Percentiles rank a stretch among this genome's conserved stretches.
phyloP scores from a whole-genome alignment of 495 filamentous ascomycete genomes.

The Annulohypoxylon moriforme region DNA sequence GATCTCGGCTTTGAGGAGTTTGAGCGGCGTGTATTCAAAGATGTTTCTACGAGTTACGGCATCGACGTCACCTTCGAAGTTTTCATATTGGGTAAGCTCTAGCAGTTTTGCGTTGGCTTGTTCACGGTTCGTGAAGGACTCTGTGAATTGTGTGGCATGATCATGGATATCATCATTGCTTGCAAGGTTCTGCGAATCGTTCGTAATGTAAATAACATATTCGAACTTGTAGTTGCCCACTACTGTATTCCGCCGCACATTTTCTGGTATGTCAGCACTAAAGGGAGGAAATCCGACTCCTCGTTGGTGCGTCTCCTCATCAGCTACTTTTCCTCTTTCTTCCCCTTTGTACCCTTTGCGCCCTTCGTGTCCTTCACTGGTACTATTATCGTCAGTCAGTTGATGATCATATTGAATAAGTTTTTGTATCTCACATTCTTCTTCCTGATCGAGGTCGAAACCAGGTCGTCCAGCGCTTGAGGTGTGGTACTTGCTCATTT shows the following conservation, averaged over 20 bases:
- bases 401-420: background rate
- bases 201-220: background rate
- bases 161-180: background rate
- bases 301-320: background rate
- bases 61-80: slow-evolving; percentile 5
- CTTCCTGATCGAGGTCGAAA: background rate
- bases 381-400: slow-evolving; percentile 15
- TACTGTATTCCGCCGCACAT: background rate
- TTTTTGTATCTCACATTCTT: slow-evolving; percentile 10
- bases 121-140: slow-evolving; percentile 9
- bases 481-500: background rate
- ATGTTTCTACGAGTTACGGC: slow-evolving; percentile 18
- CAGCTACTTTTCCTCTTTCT: background rate
- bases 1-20: slow-evolving; percentile 26
- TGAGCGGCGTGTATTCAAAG: slow-evolving; percentile 1
- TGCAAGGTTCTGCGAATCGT: background rate
- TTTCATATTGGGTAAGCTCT: slow-evolving; percentile 3
- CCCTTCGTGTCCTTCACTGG: too few species aligned
- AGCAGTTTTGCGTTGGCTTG: slow-evolving; percentile 22
- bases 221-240: background rate
- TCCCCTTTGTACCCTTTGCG: too few species aligned
- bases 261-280: background rate
- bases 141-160: background rate
- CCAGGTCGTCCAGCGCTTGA: background rate
- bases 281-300: background rate